A percentile compares a stretch with the other conserved stretches of the same genome.
Conservation (phyloP, 2,329 filamentous ascomycete genomes). For the Raffaelea deltoideospora region DNA sequence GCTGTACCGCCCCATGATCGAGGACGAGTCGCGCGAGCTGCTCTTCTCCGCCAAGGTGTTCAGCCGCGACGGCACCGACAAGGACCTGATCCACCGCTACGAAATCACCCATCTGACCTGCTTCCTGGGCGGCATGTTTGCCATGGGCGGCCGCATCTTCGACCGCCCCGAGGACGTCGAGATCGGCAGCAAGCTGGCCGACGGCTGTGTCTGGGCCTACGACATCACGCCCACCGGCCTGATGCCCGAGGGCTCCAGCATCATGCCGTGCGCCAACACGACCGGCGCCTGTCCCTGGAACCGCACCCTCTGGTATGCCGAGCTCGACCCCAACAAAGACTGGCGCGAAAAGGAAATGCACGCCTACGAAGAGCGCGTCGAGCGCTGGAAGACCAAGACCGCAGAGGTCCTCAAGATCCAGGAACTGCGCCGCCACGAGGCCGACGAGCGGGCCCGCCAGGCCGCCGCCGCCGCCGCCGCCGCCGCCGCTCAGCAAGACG, state of each 20-base stretch:
- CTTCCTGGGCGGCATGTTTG: slow-evolving; percentile 58
- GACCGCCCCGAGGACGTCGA: slow-evolving; percentile 43
- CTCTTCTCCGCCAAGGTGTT: slow-evolving; percentile 54
- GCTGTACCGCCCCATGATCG: slow-evolving; percentile 63
- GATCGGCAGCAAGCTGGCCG: slow-evolving; percentile 45
- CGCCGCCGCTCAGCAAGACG: no score
- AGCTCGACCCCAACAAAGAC: slow-evolving; percentile 29
- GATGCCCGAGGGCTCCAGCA: slow-evolving; percentile 43
- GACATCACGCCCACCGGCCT: slow-evolving; percentile 42
- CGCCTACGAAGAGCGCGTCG: slow-evolving; percentile 23
- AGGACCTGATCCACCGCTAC: slow-evolving; percentile 33
- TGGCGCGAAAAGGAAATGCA: slow-evolving; percentile 27
- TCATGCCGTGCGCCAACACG: slow-evolving; percentile 31
- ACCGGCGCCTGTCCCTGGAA: slow-evolving; percentile 38
- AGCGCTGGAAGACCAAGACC: slow-evolving; percentile 22
- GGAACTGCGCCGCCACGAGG: slow-evolving; percentile 7
- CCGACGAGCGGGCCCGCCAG: background rate
- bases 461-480: background rate
- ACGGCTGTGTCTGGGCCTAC: slow-evolving; percentile 59
- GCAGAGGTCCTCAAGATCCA: slow-evolving; percentile 11
- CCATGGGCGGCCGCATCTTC: slow-evolving; percentile 48
- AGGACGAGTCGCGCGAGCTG: slow-evolving; percentile 49
- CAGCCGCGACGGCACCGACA: slow-evolving; percentile 23
- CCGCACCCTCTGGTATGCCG: slow-evolving; percentile 31
- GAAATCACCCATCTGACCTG: slow-evolving; percentile 50